Conservation (phyloP, 768 basidiomycete species). For the Russula griseocarnosa region DNA sequence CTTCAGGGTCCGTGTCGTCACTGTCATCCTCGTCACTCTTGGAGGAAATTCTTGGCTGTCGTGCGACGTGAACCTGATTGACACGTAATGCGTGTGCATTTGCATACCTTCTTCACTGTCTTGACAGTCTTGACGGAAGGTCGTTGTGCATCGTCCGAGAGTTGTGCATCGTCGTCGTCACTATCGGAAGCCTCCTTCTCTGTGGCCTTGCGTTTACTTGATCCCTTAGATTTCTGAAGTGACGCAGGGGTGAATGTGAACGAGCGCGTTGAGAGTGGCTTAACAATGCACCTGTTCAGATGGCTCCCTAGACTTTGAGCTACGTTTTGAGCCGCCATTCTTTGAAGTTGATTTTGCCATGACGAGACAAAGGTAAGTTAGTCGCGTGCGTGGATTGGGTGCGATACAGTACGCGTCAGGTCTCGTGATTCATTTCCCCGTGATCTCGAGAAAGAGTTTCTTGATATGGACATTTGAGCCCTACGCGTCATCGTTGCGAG, state of each 20-base stretch:
- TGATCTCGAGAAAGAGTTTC: slow-evolving; percentile 24
- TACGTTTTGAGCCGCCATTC: not conserved
- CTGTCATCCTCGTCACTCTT: not conserved
- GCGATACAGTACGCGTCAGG: slow-evolving; percentile 5
- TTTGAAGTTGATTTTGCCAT: not conserved
- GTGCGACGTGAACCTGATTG: too few relatives aligned
- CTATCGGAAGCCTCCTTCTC: slow-evolving; percentile 4
- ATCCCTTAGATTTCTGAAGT: slow-evolving; percentile 5
- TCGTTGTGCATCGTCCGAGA: not conserved
- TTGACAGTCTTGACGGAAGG: slow-evolving; percentile 5
- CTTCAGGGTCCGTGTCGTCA: not conserved
- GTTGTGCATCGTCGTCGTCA: not conserved
- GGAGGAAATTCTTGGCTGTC: slow-evolving; percentile 13
- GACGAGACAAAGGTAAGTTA: not conserved
- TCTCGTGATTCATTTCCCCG: not conserved
- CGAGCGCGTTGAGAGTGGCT: not conserved
- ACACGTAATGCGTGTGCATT: not conserved
- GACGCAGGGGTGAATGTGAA: not conserved
- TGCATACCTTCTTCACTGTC: slow-evolving; percentile 22
- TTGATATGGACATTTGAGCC: not conserved
- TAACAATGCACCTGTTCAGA: slow-evolving; percentile 1
- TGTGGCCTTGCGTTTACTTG: slow-evolving; percentile 11
- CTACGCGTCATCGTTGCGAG: slow-evolving; percentile 25
- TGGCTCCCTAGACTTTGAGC: slow-evolving; percentile 2
- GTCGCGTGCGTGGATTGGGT: too few relatives aligned